Evolutionary conservation across 2,329 filamentous ascomycete genomes (phyloP).

Genomic region (Ceratocystis eucalypticola): DNA sequence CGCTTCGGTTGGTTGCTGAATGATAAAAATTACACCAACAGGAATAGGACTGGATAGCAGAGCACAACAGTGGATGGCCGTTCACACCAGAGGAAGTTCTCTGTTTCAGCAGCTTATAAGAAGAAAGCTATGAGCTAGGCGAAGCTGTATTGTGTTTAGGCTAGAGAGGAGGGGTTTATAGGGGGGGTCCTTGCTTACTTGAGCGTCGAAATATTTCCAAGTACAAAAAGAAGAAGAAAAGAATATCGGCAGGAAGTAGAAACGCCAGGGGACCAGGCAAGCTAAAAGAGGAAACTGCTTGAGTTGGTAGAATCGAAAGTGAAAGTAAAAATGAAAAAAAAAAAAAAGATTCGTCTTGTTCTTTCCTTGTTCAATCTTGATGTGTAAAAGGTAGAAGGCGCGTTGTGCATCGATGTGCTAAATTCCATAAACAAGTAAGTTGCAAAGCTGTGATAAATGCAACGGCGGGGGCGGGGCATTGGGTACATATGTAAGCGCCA

Average conservation of each 20-base stretch:
- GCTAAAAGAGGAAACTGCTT: neutral
- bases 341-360: neutral
- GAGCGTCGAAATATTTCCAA: too few relatives aligned
- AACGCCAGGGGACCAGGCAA: neutral
- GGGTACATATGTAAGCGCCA: neutral
- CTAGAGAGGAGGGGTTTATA: too few relatives aligned
- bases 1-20: neutral
- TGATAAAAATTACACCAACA: neutral
- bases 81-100: too few relatives aligned
- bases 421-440: neutral
- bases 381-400: neutral
- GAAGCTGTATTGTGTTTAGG: too few relatives aligned
- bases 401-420: neutral
- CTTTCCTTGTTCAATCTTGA: neutral
- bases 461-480: slow-evolving; percentile 16
- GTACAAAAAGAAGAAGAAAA: too few relatives aligned
- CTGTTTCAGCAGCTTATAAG: neutral
- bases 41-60: too few relatives aligned
- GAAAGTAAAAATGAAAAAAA: neutral
- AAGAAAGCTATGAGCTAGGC: too few relatives aligned
- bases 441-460: neutral
- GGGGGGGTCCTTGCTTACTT: too few relatives aligned
- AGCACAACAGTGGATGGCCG: too few relatives aligned
- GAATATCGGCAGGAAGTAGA: too few relatives aligned
- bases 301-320: neutral